Evolutionary conservation across 768 basidiomycete species (phyloP).

Genomic region (Macrolepiota dolichaula): DNA sequence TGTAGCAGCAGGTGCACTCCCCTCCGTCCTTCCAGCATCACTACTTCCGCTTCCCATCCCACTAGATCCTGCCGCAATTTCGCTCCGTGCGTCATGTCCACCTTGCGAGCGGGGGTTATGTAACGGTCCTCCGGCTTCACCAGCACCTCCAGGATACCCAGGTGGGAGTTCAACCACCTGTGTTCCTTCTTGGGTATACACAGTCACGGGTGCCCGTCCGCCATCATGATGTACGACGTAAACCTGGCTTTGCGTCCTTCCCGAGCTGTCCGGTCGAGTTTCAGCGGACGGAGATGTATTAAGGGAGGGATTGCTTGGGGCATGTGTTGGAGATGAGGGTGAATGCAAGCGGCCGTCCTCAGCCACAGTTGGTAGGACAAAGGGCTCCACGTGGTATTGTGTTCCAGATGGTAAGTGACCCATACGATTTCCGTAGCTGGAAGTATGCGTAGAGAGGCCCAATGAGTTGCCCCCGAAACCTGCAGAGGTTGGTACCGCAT

Average conservation of each 20-base stretch:
- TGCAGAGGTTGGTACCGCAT: conserved; percentile 24
- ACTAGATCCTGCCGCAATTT: conserved; percentile 12
- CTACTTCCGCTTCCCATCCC: conserved; percentile 17
- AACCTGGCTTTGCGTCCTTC: conserved; percentile 28
- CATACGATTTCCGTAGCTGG: neutral
- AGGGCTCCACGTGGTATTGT: conserved; percentile 42
- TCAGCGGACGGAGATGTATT: conserved; percentile 6
- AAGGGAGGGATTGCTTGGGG: conserved; percentile 15
- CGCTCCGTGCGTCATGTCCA: conserved; percentile 13
- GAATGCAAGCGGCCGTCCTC: conserved; percentile 25
- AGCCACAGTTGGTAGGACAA: conserved; percentile 28
- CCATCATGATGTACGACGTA: conserved; percentile 63
- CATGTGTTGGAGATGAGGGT: conserved; percentile 7
- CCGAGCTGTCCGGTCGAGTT: conserved; percentile 7
- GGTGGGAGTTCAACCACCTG: conserved; percentile 62
- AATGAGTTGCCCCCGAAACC: conserved; percentile 13
- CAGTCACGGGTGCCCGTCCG: conserved; percentile 54
- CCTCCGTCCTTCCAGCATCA: conserved; percentile 16
- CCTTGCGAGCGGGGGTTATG: neutral
- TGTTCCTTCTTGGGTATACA: conserved; percentile 51
- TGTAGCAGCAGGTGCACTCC: conserved; percentile 11
- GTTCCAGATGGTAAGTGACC: neutral
- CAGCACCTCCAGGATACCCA: conserved; percentile 32
- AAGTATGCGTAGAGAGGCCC: conserved; percentile 12
- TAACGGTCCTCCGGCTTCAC: neutral